Percentiles rank a stretch among this genome's conserved stretches.
These are phyloP conservation scores for Entrophospora sp. DNA, from an alignment of 192 early-diverging fungal species.

Conservation along the genomic window DNA sequence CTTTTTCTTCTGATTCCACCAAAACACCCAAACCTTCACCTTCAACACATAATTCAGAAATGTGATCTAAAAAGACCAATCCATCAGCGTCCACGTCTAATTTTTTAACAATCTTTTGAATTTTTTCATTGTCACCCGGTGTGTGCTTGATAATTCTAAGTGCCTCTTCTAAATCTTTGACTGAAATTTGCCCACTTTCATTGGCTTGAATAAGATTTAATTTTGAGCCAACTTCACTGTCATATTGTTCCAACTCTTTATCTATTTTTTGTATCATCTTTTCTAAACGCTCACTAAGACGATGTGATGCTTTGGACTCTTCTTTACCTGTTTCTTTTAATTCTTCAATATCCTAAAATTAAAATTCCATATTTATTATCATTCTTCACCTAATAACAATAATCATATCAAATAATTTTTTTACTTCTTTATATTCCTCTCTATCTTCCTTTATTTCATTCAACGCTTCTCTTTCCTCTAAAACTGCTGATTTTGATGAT, in stretches of 20 bases:
- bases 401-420: too few species aligned
- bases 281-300: slow-evolving; percentile 60
- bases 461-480: slow-evolving; percentile 53
- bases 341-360: slow-evolving; percentile 42
- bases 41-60: slow-evolving; percentile 47
- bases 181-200: slow-evolving; percentile 54
- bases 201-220: slow-evolving; percentile 60
- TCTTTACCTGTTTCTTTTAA: slow-evolving; percentile 43
- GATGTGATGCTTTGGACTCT: slow-evolving; percentile 44
- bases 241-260: slow-evolving; percentile 56
- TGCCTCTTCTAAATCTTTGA: slow-evolving; percentile 59
- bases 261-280: slow-evolving; percentile 75
- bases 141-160: slow-evolving; percentile 57
- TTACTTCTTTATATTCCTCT: slow-evolving; percentile 57
- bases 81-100: slow-evolving; percentile 67
- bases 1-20: slow-evolving; percentile 37
- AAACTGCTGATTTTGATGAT: slow-evolving; percentile 45
- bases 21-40: slow-evolving; percentile 58
- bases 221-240: slow-evolving; percentile 52
- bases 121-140: slow-evolving; percentile 52
- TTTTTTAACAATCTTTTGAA: slow-evolving; percentile 66
- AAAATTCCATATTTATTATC: too few species aligned
- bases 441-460: slow-evolving; percentile 53
- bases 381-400: too few species aligned
- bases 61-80: slow-evolving; percentile 51